phyloP scores from a whole-genome alignment of 768 basidiomycete species.

The Termitomyces sp. region DNA sequence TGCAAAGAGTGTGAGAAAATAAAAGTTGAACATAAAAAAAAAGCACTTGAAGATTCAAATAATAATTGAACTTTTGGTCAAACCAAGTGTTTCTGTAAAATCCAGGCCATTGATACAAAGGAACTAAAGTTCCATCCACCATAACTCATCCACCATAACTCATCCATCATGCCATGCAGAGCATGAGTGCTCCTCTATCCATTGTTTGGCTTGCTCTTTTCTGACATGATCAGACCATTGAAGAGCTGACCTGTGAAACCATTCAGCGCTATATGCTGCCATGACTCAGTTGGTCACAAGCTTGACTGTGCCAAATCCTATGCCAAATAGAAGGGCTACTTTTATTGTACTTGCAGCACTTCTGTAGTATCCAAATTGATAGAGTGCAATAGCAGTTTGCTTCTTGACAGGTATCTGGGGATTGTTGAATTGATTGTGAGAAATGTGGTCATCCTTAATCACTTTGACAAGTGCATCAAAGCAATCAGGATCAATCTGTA shows the following conservation, averaged over 20 bases:
- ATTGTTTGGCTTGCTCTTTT: slow-evolving; percentile 30
- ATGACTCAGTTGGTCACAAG: slow-evolving; percentile 20
- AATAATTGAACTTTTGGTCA: slow-evolving; percentile 32
- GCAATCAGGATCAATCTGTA: slow-evolving; percentile 9
- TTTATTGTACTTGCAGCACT: slow-evolving; percentile 25
- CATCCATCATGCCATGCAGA: slow-evolving; percentile 29
- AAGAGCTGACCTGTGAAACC: slow-evolving; percentile 20
- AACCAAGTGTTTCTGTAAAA: slow-evolving; percentile 30
- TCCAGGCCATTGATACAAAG: slow-evolving; percentile 21
- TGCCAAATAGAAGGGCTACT: slow-evolving; percentile 31
- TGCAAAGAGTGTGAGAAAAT: slow-evolving; percentile 2
- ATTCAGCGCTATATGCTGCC: slow-evolving; percentile 21
- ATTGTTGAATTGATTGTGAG: slow-evolving; percentile 21
- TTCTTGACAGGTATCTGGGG: slow-evolving; percentile 20
- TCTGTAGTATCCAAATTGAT: slow-evolving; percentile 13
- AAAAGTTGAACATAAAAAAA: not conserved
- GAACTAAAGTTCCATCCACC: slow-evolving; percentile 33
- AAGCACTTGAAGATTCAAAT: slow-evolving; percentile 20
- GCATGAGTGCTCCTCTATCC: slow-evolving; percentile 28
- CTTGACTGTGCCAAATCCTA: slow-evolving; percentile 26
- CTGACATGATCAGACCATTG: slow-evolving; percentile 21
- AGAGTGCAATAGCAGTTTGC: slow-evolving; percentile 31
- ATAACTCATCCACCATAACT: slow-evolving; percentile 30
- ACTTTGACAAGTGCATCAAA: no score
- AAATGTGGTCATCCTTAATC: slow-evolving; percentile 15